Evolutionary conservation across 2,329 filamentous ascomycete species (phyloP), one percentile per base, ranked within the genome.

Genomic region (Aspergillus ustus): DNA sequence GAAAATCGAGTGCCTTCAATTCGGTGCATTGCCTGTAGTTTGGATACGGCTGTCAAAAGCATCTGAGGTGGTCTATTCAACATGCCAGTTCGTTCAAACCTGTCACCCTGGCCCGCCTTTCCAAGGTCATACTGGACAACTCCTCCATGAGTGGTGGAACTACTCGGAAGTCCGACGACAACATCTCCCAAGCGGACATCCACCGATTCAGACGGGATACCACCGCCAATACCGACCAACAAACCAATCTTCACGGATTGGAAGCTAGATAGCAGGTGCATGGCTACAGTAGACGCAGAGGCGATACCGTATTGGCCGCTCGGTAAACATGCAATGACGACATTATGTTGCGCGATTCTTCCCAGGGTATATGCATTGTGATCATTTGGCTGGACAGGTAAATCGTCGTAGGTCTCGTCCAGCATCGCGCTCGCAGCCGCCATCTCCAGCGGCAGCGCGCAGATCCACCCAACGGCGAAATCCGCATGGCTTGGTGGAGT

Each of bases 201-300:
- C 0, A 7, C n/a, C 13, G 31, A n/a, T 17, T 19, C 2, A 11
- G 11, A 20, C 0, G 55, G 55, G 1, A 62, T 31, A 0, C 60
- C 60, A 25, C 55, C 50, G 4, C 60, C 55, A 15, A 62, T 59
- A 4, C 60, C 60, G 1, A 62, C 60, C 1, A 56, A n/a, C 4
- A 62, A 40, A 11, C 53, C 44, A 25, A 49, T 11, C 7, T 17
- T 61, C 6, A 72, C 51, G 6, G 46, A 54, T n/a, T 59, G 54
- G 31, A 72, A 73, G 31, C 49, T 69, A 11, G 55, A 29, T 17
- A 62, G 56, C 58, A 69, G 64, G 15, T 48, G 25, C 40, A 22
- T 48, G 1, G 52, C 52, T 8, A 55, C 52, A 1, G 52, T 34
- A 3, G 52, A 13, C 51, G 61, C 57, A 22, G 55, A 50, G 11